phyloP scores from a whole-genome alignment of 2,329 filamentous ascomycete genomes.

The Dactylellina sp. region DNA sequence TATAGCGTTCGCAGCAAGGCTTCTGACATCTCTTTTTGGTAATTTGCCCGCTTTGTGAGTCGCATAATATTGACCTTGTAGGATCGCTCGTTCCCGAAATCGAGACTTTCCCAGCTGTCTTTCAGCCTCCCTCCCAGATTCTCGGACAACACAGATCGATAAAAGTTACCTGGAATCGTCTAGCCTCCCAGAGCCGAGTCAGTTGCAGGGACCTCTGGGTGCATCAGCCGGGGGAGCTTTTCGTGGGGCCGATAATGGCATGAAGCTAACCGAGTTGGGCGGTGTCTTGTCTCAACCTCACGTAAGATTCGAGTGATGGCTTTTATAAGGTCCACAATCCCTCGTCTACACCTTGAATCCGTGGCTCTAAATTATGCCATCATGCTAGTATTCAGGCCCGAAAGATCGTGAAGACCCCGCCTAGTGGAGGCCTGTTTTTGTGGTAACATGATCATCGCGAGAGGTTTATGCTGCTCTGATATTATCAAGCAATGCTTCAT shows the following conservation, averaged over 20 bases:
- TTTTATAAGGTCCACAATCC: neutral
- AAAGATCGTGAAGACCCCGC: conserved; percentile 5
- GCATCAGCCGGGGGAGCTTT: too few species aligned
- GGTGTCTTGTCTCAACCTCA: conserved; percentile 37
- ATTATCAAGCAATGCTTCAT: conserved; percentile 9
- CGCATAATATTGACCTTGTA: conserved; percentile 40
- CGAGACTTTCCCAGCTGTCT: neutral
- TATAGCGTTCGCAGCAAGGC: neutral
- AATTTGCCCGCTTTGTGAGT: conserved; percentile 35
- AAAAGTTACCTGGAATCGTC: conserved; percentile 34
- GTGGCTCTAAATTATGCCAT: conserved; percentile 38
- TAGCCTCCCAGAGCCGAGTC: conserved; percentile 12
- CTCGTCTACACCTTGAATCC: conserved; percentile 15
- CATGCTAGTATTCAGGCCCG: conserved; percentile 39
- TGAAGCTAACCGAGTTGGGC: conserved; percentile 34
- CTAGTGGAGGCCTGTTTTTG: conserved; percentile 7
- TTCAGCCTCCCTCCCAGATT: too few species aligned
- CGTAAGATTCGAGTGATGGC: conserved; percentile 36
- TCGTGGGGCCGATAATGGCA: conserved; percentile 2
- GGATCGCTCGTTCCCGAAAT: conserved; percentile 52
- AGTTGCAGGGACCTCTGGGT: neutral
- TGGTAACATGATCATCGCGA: conserved; percentile 30
- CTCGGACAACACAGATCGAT: conserved; percentile 29
- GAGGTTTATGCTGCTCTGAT: conserved; percentile 18
- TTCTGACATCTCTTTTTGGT: conserved; percentile 20